A percentile compares a stretch with the other conserved stretches of the same genome.
These are phyloP conservation scores for Rhodomyrtus psidioides DNA, from an alignment of 441 rosid genomes.

Conservation along the genomic window DNA sequence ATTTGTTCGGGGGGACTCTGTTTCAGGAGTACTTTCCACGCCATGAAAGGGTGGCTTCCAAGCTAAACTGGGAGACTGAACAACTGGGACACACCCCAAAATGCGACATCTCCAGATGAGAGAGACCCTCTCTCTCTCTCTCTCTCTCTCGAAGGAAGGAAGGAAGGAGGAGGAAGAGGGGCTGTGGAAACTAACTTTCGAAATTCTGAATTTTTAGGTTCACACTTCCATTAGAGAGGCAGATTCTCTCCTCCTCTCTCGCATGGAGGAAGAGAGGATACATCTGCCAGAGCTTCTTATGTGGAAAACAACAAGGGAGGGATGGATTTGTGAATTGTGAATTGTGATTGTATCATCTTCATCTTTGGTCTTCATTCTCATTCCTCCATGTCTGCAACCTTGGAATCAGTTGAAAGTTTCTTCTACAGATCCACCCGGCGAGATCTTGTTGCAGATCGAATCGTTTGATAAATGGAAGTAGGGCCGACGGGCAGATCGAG, in stretches of 20 bases:
- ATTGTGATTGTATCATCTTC: neutral
- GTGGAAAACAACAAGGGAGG: neutral
- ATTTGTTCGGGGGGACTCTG: neutral
- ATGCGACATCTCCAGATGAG: slow-evolving; percentile 62
- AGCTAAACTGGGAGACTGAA: slow-evolving; percentile 75
- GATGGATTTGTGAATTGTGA: neutral
- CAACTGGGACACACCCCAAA: slow-evolving; percentile 36
- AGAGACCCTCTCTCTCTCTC: neutral
- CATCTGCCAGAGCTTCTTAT: neutral
- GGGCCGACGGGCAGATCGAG: neutral
- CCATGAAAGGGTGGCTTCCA: slow-evolving; percentile 73
- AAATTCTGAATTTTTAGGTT: neutral
- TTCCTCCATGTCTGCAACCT: neutral
- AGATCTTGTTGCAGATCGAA: neutral
- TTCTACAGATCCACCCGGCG: neutral
- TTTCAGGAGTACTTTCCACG: slow-evolving; percentile 69
- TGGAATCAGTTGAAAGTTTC: neutral
- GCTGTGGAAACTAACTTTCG: neutral
- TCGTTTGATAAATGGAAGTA: neutral
- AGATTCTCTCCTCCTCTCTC: neutral
- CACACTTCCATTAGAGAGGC: neutral
- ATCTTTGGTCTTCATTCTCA: neutral
- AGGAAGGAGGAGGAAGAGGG: neutral
- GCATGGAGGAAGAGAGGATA: neutral
- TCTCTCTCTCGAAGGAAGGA: neutral